Conservation (phyloP, 2,329 filamentous ascomycete genomes). For the Botrytis byssoidea region DNA sequence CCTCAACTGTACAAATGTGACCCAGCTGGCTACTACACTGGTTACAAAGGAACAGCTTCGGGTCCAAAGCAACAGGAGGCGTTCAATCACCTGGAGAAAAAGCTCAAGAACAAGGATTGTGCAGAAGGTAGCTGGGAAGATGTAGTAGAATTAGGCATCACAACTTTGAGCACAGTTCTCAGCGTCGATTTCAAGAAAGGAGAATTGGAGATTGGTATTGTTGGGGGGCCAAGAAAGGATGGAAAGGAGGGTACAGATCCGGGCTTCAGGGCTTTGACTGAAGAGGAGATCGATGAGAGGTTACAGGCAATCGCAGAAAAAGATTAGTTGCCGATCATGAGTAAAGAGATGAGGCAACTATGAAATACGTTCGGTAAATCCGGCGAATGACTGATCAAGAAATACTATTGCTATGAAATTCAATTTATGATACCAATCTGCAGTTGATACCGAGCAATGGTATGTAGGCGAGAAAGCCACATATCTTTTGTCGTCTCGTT, state of each 20-base stretch:
- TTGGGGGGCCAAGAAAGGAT: constrained; percentile 80
- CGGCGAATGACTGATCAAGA: constrained; percentile 24
- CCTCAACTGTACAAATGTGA: constrained; percentile 98
- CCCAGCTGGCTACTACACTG: constrained; percentile 95
- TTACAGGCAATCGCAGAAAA: constrained; percentile 98
- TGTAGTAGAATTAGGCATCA: constrained; percentile 94
- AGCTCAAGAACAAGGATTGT: constrained; percentile 97
- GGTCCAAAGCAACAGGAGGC: constrained; percentile 99
- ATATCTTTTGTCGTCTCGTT: constrained; percentile 28
- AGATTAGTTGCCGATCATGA: constrained; percentile 60
- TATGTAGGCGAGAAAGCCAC: constrained; percentile 28
- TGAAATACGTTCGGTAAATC: constrained; percentile 30
- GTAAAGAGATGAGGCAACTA: constrained; percentile 24
- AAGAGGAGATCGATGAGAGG: constrained; percentile 97
- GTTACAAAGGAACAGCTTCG: constrained; percentile 96
- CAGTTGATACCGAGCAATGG: constrained; percentile 29
- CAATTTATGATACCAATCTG: constrained; percentile 24
- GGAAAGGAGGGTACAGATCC: constrained; percentile 79
- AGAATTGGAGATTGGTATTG: constrained; percentile 96
- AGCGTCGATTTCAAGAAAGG: constrained; percentile 99
- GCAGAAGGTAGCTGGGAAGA: constrained; percentile 95
- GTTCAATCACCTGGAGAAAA: constrained; percentile 98
- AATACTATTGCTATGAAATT: constrained; percentile 11
- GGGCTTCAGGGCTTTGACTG: constrained; percentile 83
- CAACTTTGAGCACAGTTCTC: constrained; percentile 89